Base-by-base conservation (phyloP, 2,329 filamentous ascomycete species). In the Pezicula radicicola region DNA sequence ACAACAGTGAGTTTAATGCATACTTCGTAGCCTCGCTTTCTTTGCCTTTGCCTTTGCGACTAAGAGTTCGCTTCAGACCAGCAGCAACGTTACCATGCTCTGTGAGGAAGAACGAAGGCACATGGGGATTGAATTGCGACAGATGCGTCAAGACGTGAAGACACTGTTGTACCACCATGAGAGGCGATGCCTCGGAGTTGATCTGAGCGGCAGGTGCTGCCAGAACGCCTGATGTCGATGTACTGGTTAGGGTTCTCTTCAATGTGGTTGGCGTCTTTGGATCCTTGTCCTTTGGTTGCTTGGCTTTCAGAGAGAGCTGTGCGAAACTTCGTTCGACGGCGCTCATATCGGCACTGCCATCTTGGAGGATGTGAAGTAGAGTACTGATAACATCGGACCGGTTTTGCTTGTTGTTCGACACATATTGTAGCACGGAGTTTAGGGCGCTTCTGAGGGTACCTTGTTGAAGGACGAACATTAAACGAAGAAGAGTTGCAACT, bases 381-480 rank as follows among this genome's bases (percentile, higher is more conserved):
- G 94, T 90, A 69, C 90, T 96, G 64, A 99, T 86, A 33, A 99
- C 91, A 69, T 99, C 94, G 3, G 92, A 85, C 35, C 94, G 85
- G 65, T 94, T 99, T 66, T 97, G 91, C n/a, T 91, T 87, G 67
- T 99, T 99, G 70, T 96, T 89, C 66, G 91, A 97, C 25, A 97
- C 87, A 60, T 96, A 91, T 56, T 90, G 84, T 48, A 99, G 85
- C 49, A 99, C 89, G 50, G 87, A 86, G 66, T 94, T 93, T 49
- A 99, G 78, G 54, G 91, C 89, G 55, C 80, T 84, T 59, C 91
- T 89, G 46, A 94, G 87, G 55, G 89, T 94, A 19, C 89, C 90
- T 58, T 93, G 89, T 59, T 97, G 90, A 45, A 90, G 88, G 62
- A 97, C 91, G 68, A 99, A 99, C 93, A 99, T 97, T 9, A 99